Base-by-base conservation (phyloP, 148 eudicot species). In the Silene conica region DNA sequence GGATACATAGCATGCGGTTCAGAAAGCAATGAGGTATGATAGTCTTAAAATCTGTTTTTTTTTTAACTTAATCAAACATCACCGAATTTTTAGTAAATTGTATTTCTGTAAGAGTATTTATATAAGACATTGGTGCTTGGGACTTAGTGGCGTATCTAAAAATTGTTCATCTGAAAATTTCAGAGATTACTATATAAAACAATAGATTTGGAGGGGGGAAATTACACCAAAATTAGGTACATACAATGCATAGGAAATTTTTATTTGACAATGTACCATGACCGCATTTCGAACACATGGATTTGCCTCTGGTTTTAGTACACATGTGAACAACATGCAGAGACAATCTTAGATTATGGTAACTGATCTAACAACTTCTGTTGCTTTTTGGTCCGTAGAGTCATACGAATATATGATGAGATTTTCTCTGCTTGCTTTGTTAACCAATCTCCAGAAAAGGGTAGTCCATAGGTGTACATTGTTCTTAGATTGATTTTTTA, bases 1-100 rank as follows among this genome's bases (percentile, higher is more conserved):
- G 98, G 98, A 75, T 93, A 93, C 74, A 87, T 93, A 57, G 91
- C 89, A 45, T 91, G 97, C 75, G 98, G 98, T 74, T 93, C 98
- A 23, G 98, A 93, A 80, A 91, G 89, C 61, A 91, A 93, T 74
- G 98, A 93, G 98, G 98, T 91, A 74, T 63, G 43, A 3, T 64
- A 25, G 14, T 61, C 23, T 55, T 23, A 9, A 20, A 46, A 50
- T 13, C 26, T 75, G n/a, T n/a, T 57, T 31, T 7, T 41, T 60
- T 25, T 50, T 46, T 41, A 71, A 31, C 10, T 66, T 55, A 31
- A 28, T 55, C 34, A 46, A 54, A 1, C 20, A 67, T 23, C 8
- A 20, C 38, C 2, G 45, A 18, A 12, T 70, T 22, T n/a, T 18
- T 63, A 7, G 46, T 69, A 11, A 1, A 23, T 23, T 41, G 5